These are phyloP conservation scores for Hirschioporus abietinus DNA, from an alignment of 768 basidiomycete species.

Conservation along the genomic window DNA sequence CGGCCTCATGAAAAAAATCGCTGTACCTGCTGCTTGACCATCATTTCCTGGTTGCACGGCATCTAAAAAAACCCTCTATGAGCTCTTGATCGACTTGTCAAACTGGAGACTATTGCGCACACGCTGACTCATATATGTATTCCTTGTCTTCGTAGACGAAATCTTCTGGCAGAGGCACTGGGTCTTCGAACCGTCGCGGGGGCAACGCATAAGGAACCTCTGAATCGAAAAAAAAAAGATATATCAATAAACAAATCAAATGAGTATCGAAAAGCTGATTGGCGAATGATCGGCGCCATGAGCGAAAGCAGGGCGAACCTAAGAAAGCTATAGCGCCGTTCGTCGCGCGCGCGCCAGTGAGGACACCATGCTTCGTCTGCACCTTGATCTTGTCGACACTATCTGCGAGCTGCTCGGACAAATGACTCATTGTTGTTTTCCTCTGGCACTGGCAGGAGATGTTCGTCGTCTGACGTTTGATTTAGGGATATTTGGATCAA, in stretches of 20 bases:
- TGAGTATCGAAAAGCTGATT: neutral
- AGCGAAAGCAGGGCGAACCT: conserved; percentile 36
- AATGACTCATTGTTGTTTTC: conserved; percentile 4
- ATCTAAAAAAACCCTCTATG: conserved; percentile 32
- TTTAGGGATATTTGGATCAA: no score
- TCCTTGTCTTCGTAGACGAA: conserved; percentile 56
- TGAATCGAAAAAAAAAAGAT: conserved; percentile 20
- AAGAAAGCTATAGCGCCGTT: conserved; percentile 64
- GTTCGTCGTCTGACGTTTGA: no score
- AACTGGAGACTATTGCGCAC: conserved; percentile 30
- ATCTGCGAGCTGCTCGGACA: conserved; percentile 23
- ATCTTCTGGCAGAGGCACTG: conserved; percentile 45
- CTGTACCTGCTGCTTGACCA: conserved; percentile 51
- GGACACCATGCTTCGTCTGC: conserved; percentile 48
- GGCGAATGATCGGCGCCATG: neutral
- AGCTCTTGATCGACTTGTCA: conserved; percentile 5
- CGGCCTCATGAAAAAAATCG: neutral
- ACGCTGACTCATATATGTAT: conserved; percentile 53
- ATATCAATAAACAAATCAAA: conserved; percentile 1
- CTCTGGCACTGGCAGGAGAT: no score
- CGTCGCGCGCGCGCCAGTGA: conserved; percentile 53
- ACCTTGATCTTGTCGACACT: conserved; percentile 35
- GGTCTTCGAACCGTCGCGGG: conserved; percentile 60
- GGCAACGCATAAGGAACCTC: conserved; percentile 72
- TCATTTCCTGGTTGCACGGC: conserved; percentile 58